Percentiles rank a stretch among this genome's conserved stretches.
Conservation (phyloP, 2,329 filamentous ascomycete genomes). For the Colletotrichum liriopes region DNA sequence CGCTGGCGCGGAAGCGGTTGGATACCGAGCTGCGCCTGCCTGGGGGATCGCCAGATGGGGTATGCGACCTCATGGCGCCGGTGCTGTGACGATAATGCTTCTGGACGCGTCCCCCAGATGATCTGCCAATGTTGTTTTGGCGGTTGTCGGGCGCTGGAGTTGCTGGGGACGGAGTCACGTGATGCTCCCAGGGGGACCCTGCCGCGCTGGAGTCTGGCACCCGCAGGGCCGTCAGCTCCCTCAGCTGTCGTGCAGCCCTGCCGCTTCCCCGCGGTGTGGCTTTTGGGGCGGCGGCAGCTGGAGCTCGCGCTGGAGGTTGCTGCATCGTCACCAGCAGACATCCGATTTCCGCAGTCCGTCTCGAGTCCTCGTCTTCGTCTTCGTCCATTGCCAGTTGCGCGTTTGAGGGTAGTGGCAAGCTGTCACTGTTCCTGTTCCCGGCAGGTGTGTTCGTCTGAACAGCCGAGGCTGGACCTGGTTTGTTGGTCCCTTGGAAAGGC, state of each 20-base stretch:
- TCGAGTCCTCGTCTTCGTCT: constrained; percentile 8
- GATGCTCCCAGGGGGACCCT: neutral
- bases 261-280: constrained; percentile 19
- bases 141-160: constrained; percentile 10
- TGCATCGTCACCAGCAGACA: neutral
- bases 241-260: constrained; percentile 2
- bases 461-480: neutral
- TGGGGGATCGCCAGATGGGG: constrained; percentile 48
- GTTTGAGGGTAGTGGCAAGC: neutral
- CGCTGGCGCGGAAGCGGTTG: constrained; percentile 54
- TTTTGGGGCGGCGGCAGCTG: neutral
- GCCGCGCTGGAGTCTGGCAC: neutral
- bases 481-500: neutral
- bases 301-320: neutral
- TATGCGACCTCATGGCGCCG: constrained; percentile 50
- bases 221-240: neutral
- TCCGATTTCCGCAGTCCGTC: neutral
- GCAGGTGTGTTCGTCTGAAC: neutral
- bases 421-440: too few species aligned
- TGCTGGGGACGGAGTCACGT: constrained; percentile 38
- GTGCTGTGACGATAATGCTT: constrained; percentile 45
- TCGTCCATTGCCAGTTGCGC: neutral
- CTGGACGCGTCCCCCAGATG: constrained; percentile 31
- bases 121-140: constrained; percentile 42
- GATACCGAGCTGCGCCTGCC: constrained; percentile 51